Evolutionary conservation across 2,329 filamentous ascomycete genomes (phyloP).

Genomic region (Ambrosiella beaveri): DNA sequence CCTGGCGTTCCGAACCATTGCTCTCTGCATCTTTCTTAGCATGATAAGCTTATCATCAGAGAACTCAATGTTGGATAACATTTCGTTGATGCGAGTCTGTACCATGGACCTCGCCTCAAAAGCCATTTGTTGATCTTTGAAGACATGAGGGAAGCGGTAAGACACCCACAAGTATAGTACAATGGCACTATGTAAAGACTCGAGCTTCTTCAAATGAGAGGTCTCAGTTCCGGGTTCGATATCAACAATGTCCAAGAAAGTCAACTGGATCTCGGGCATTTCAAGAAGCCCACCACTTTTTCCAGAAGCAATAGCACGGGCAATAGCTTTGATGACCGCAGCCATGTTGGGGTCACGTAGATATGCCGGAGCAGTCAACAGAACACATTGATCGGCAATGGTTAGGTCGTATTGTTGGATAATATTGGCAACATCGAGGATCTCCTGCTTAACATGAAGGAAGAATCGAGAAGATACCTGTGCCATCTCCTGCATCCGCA

Average conservation of each 20-base stretch:
- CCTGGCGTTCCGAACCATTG: not conserved
- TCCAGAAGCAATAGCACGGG: constrained; percentile 51
- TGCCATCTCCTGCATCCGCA: constrained; percentile 54
- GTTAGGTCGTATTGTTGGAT: constrained; percentile 57
- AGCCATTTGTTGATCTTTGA: constrained; percentile 56
- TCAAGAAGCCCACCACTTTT: constrained; percentile 51
- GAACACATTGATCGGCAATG: constrained; percentile 43
- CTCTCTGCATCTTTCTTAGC: not conserved
- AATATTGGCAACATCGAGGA: constrained; percentile 49
- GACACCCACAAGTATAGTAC: constrained; percentile 87
- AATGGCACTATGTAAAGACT: constrained; percentile 63
- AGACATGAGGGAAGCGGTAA: constrained; percentile 70
- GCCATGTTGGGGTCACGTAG: constrained; percentile 32
- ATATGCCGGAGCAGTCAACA: constrained; percentile 48
- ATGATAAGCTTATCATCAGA: constrained; percentile 18
- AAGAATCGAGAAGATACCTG: constrained; percentile 49
- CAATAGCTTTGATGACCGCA: constrained; percentile 44
- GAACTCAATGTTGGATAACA: constrained; percentile 33
- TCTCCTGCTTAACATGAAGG: constrained; percentile 40
- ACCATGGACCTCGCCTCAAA: constrained; percentile 63
- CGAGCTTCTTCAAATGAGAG: constrained; percentile 49
- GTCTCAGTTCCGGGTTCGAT: constrained; percentile 27
- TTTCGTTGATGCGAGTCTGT: constrained; percentile 49
- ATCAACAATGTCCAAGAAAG: constrained; percentile 42
- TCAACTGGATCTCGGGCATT: constrained; percentile 52